Conservation (phyloP, 2,329 filamentous ascomycete genomes). For the Zymoseptoria tritici region DNA sequence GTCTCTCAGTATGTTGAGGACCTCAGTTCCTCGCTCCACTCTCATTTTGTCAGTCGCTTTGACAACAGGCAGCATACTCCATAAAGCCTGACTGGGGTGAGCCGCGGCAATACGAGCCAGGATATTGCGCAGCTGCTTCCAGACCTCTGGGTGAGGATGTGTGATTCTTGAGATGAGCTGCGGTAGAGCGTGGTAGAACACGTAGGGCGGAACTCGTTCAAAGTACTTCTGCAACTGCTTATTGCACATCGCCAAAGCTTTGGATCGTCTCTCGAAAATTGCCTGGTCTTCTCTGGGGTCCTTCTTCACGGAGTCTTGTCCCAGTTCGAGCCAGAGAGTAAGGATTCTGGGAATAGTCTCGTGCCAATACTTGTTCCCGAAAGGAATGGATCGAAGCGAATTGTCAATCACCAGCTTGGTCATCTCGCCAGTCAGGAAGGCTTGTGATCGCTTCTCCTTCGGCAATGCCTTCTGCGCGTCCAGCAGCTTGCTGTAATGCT, state of each 20-base stretch:
- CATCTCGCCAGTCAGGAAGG: conserved; percentile 65
- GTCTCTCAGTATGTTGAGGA: conserved; percentile 38
- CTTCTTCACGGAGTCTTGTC: conserved; percentile 53
- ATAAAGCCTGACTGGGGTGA: conserved; percentile 87
- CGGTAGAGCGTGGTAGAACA: conserved; percentile 76
- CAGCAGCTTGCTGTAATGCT: conserved; percentile 92
- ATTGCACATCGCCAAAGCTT: conserved; percentile 63
- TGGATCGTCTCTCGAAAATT: conserved; percentile 46
- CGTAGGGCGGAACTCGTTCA: conserved; percentile 61
- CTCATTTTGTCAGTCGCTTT: conserved; percentile 71
- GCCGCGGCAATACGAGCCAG: conserved; percentile 77
- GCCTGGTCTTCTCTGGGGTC: conserved; percentile 40
- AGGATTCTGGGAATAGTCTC: conserved; percentile 87
- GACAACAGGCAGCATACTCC: conserved; percentile 81
- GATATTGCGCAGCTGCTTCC: conserved; percentile 67
- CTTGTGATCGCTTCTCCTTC: conserved; percentile 57
- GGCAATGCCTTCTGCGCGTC: conserved; percentile 79
- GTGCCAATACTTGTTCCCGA: conserved; percentile 91
- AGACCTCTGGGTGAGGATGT: conserved; percentile 72
- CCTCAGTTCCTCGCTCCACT: conserved; percentile 42
- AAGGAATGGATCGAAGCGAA: conserved; percentile 77
- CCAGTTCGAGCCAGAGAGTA: conserved; percentile 91
- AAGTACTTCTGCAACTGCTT: conserved; percentile 74
- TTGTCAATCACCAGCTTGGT: conserved; percentile 89
- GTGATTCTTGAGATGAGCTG: conserved; percentile 95